Conservation (phyloP, 1,284 basidiomycete genomes). For the Leccinum solheimii region DNA sequence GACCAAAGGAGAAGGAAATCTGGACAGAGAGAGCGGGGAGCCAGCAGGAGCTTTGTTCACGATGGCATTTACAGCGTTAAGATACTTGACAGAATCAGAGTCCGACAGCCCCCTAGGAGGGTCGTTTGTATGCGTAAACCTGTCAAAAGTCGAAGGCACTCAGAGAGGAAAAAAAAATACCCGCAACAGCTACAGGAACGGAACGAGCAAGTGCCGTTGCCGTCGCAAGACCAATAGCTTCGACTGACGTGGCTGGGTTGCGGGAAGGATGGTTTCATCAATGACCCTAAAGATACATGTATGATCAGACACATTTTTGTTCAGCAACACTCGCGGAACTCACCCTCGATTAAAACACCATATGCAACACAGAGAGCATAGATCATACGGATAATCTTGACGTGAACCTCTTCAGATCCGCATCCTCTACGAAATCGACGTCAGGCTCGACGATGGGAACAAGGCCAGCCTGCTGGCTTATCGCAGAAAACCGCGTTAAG, state of each 20-base stretch:
- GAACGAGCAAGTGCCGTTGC: slow-evolving; percentile 48
- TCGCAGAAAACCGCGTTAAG: slow-evolving; percentile 45
- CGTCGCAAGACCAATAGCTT: slow-evolving; percentile 49
- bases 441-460: slow-evolving; percentile 57
- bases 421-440: slow-evolving; percentile 51
- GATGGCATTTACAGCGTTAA: slow-evolving; percentile 41
- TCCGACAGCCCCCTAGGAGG: slow-evolving; percentile 44
- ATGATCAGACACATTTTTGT: not conserved
- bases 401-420: slow-evolving; percentile 46
- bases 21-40: slow-evolving; percentile 34
- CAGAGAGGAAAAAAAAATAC: slow-evolving; percentile 47
- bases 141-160: slow-evolving; percentile 7
- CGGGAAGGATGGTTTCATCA: slow-evolving; percentile 55
- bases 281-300: slow-evolving; percentile 36
- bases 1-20: slow-evolving; percentile 38
- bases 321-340: slow-evolving; percentile 2
- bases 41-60: slow-evolving; percentile 34
- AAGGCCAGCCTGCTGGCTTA: slow-evolving; percentile 50
- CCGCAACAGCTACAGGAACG: slow-evolving; percentile 48
- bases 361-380: slow-evolving; percentile 47
- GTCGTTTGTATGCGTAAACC: not conserved
- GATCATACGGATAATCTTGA: slow-evolving; percentile 45
- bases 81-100: slow-evolving; percentile 39
- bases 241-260: slow-evolving; percentile 47
- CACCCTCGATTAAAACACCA: slow-evolving; percentile 52